Evolutionary conservation across 179 eudicot species (phyloP).

Genomic region (Nepenthes alata): DNA sequence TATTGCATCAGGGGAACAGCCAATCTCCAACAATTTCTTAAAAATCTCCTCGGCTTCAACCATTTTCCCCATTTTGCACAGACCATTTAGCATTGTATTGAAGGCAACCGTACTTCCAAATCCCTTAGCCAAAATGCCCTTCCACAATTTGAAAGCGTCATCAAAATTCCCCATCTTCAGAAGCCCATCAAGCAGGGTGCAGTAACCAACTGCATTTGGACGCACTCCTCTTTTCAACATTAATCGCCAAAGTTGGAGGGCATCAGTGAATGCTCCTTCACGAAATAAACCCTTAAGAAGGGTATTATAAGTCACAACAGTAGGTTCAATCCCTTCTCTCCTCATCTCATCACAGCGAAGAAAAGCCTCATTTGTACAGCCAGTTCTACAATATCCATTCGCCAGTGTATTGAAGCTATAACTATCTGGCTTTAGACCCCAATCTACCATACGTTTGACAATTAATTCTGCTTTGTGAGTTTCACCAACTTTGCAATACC

Average conservation of each 20-base stretch:
- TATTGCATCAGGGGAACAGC: slow-evolving; percentile 48
- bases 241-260: slow-evolving; percentile 46
- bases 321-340: slow-evolving; percentile 32
- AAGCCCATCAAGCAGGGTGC: slow-evolving; percentile 58
- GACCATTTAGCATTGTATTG: slow-evolving; percentile 63
- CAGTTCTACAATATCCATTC: slow-evolving; percentile 60
- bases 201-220: slow-evolving; percentile 54
- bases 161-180: slow-evolving; percentile 39
- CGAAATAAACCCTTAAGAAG: slow-evolving; percentile 60
- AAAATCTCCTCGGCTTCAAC: slow-evolving; percentile 50
- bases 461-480: slow-evolving; percentile 36
- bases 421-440: slow-evolving; percentile 69
- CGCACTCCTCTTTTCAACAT: slow-evolving; percentile 56
- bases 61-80: slow-evolving; percentile 63
- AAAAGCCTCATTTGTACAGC: slow-evolving; percentile 41
- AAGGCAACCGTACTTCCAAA: slow-evolving; percentile 30
- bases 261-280: slow-evolving; percentile 46
- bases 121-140: slow-evolving; percentile 42
- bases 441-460: slow-evolving; percentile 31
- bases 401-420: slow-evolving; percentile 66
- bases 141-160: slow-evolving; percentile 56
- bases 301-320: slow-evolving; percentile 55
- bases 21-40: slow-evolving; percentile 50
- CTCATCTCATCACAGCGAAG: slow-evolving; percentile 52
- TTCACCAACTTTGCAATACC: slow-evolving; percentile 66